Conservation (phyloP, 371 early-diverging fungal species). For the Nematocida minor region DNA sequence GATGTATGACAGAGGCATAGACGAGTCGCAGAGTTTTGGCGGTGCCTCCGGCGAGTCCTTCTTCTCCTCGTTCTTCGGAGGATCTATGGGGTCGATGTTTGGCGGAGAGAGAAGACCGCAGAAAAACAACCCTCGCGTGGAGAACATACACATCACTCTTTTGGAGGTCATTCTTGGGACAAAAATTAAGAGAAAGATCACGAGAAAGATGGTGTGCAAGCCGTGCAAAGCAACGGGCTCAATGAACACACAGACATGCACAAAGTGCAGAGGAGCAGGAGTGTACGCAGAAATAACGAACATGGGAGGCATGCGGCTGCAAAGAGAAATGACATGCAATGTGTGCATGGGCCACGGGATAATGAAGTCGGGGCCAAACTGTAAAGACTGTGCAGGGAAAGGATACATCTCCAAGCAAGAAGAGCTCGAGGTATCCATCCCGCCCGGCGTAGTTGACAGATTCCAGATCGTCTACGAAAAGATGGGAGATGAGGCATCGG, state of each 20-base stretch:
- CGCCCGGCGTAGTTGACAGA: conserved; percentile 53
- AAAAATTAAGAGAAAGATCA: conserved; percentile 51
- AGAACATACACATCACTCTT: conserved; percentile 52
- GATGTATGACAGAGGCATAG: conserved; percentile 72
- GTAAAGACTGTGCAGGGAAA: conserved; percentile 56
- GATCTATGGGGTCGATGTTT: conserved; percentile 39
- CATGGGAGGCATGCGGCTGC: conserved; percentile 46
- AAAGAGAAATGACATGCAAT: conserved; percentile 53
- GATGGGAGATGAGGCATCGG: conserved; percentile 56
- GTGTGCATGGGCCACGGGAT: conserved; percentile 53
- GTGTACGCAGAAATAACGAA: conserved; percentile 26
- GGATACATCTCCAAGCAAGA: conserved; percentile 36
- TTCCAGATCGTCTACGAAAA: conserved; percentile 40
- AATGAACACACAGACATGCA: conserved; percentile 50
- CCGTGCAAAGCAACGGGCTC: conserved; percentile 61
- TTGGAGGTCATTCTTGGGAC: conserved; percentile 56
- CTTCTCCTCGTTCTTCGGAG: conserved; percentile 60
- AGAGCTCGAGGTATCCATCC: conserved; percentile 54
- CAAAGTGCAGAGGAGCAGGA: conserved; percentile 61
- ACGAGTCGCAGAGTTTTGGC: conserved; percentile 11
- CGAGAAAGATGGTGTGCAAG: conserved; percentile 54
- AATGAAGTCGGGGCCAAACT: conserved; percentile 53
- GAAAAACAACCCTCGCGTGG: conserved; percentile 11
- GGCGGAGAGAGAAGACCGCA: conserved; percentile 28
- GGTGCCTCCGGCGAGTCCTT: conserved; percentile 35